phyloP scores from a whole-genome alignment of 768 basidiomycete genomes.

The Rhizopogon sp. region DNA sequence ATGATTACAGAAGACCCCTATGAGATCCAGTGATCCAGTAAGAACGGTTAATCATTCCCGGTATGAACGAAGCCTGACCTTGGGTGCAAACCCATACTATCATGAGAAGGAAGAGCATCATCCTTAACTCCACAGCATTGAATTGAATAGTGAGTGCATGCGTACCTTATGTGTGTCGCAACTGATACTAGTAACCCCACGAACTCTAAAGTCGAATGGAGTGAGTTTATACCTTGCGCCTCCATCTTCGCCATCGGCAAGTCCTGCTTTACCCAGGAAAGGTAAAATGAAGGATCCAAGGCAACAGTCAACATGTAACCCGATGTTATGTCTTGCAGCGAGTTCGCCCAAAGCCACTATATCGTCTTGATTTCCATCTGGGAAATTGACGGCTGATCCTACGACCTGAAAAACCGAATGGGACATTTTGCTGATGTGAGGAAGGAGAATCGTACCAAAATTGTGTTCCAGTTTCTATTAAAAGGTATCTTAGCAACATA shows the following conservation, averaged over 20 bases:
- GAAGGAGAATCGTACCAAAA: slow-evolving; percentile 52
- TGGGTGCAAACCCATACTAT: slow-evolving; percentile 92
- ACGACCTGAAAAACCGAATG: slow-evolving; percentile 49
- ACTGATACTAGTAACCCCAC: slow-evolving; percentile 90
- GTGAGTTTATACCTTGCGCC: slow-evolving; percentile 42
- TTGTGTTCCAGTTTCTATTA: slow-evolving; percentile 80
- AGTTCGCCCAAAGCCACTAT: slow-evolving; percentile 75
- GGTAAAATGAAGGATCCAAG: slow-evolving; percentile 92
- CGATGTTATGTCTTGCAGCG: slow-evolving; percentile 70
- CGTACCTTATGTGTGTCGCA: slow-evolving; percentile 93
- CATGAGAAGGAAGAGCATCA: background rate
- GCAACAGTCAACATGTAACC: slow-evolving; percentile 94
- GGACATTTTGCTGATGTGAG: background rate
- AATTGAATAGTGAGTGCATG: slow-evolving; percentile 1
- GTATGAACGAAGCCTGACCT: slow-evolving; percentile 40
- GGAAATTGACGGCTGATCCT: slow-evolving; percentile 83
- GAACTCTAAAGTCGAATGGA: slow-evolving; percentile 87
- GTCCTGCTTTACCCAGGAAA: slow-evolving; percentile 78
- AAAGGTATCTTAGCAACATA: background rate
- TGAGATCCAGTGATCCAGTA: background rate
- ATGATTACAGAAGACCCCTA: slow-evolving; percentile 93
- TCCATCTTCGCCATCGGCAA: slow-evolving; percentile 53
- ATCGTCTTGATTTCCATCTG: slow-evolving; percentile 83
- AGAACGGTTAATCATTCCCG: background rate
- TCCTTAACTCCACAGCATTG: background rate